Percentiles rank a stretch among this genome's conserved stretches.
Conservation (phyloP, 495 filamentous ascomycete genomes). For the Darksidea phi region DNA sequence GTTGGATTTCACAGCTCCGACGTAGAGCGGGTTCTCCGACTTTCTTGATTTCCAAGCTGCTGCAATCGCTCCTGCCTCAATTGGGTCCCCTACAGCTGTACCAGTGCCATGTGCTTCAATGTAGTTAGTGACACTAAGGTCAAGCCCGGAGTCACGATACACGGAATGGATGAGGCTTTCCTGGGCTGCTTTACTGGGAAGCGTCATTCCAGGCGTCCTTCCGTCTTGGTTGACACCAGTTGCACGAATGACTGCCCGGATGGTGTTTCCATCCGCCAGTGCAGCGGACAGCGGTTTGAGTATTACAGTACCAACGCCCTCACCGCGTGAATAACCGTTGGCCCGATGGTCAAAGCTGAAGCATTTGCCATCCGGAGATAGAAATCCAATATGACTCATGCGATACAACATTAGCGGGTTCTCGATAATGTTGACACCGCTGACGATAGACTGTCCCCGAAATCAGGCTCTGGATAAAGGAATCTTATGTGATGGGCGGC, state of each 20-base stretch:
- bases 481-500: too few species aligned
- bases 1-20: constrained; percentile 36
- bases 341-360: too few species aligned
- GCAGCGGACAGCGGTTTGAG: constrained; percentile 43
- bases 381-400: too few species aligned
- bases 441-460: too few species aligned
- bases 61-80: constrained; percentile 57
- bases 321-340: too few species aligned
- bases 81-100: constrained; percentile 49
- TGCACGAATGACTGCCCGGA: constrained; percentile 49
- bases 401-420: too few species aligned
- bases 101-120: constrained; percentile 41
- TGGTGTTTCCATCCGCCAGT: constrained; percentile 39
- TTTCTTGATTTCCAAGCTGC: constrained; percentile 45
- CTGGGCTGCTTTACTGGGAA: constrained; percentile 14
- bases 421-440: too few species aligned
- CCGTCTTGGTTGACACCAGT: constrained; percentile 50
- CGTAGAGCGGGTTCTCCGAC: constrained; percentile 20
- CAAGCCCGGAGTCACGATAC: constrained; percentile 30
- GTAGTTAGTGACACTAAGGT: constrained; percentile 27
- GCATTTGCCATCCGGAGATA: too few species aligned
- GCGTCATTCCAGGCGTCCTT: constrained; percentile 38
- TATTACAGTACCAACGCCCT: constrained; percentile 29
- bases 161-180: constrained; percentile 1
- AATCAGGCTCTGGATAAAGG: too few species aligned